Percentiles rank a stretch among this genome's conserved stretches.
Evolutionary conservation across 2,329 filamentous ascomycete species (phyloP).

Genomic region (Colletotrichum limetticola): DNA sequence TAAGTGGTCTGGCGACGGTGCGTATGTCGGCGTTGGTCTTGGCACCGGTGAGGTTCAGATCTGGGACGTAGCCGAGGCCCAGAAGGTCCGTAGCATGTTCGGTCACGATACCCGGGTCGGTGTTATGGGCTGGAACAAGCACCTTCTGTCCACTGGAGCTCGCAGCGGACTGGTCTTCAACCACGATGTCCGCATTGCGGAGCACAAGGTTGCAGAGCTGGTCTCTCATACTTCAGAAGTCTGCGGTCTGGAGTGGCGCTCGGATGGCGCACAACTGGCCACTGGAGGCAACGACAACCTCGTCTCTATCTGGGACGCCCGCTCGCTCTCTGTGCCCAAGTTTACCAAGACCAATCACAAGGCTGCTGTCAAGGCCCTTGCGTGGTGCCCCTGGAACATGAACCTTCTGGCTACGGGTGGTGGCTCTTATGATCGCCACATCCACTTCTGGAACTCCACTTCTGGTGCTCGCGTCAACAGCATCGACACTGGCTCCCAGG

Average conservation of each 20-base stretch:
- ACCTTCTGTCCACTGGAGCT: slow-evolving; percentile 93
- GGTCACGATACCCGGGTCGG: slow-evolving; percentile 96
- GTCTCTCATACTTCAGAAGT: slow-evolving; percentile 98
- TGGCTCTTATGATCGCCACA: slow-evolving; percentile 95
- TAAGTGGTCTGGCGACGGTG: slow-evolving; percentile 98
- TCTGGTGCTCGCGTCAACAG: slow-evolving; percentile 98
- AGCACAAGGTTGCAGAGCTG: slow-evolving; percentile 98
- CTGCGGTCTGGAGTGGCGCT: slow-evolving; percentile 96
- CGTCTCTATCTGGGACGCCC: slow-evolving; percentile 98
- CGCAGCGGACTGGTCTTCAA: slow-evolving; percentile 97
- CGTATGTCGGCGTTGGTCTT: slow-evolving; percentile 94
- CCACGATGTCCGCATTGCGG: slow-evolving; percentile 96
- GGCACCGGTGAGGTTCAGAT: slow-evolving; percentile 98
- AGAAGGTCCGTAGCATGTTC: slow-evolving; percentile 98
- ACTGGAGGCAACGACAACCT: slow-evolving; percentile 99
- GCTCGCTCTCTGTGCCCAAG: slow-evolving; percentile 91
- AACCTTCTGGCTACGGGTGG: slow-evolving; percentile 97
- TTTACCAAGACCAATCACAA: slow-evolving; percentile 99
- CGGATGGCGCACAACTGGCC: slow-evolving; percentile 94
- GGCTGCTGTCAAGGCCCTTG: slow-evolving; percentile 96
- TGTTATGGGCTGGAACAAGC: slow-evolving; percentile 99
- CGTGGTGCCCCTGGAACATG: slow-evolving; percentile 99
- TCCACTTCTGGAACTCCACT: slow-evolving; percentile 99
- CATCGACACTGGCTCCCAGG: slow-evolving; percentile 98
- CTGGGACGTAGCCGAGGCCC: slow-evolving; percentile 96